Evolutionary conservation across 164 flowering plant species (phyloP), one percentile per base, ranked within the genome.

Genomic region (Kingdonia uniflora): DNA sequence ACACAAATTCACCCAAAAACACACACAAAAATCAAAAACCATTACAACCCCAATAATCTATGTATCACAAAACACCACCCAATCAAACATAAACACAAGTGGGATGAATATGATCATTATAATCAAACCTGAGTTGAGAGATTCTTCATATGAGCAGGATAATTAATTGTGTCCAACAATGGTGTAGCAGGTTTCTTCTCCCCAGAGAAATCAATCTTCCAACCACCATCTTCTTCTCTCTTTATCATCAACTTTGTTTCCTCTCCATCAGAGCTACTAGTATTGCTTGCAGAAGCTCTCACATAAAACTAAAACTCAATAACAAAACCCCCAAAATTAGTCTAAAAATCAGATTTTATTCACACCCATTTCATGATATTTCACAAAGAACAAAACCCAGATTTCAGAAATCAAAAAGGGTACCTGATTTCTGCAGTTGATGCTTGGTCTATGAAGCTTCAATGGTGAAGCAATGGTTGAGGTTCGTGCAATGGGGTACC

Each of bases 91-190:
- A n/a, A 44, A 5, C 29, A 20, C 8, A 3, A 20, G 5, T 21
- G n/a, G 12, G 23, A 23, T 22, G 6, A 24, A n/a, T 7, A 24
- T 33, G 6, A 52, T n/a, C 8, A 14, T 19, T 1, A 29, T 5
- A 17, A 6, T 6, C 12, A 12, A 62, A 82, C 97, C 77, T 74
- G 65, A 11, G 61, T 55, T 5, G 89, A 75, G 6, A 91, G 80
- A 63, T 85, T 85, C 75, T 83, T 90, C 92, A 87, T 81, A 51
- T 87, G 92, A 22, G 60, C 51, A 8, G 97, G 97, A 62, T 70
- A 81, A 57, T 79, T 85, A 60, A 91, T 66, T 11, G 89, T 87
- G 58, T 87, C 95, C 62, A 91, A 62, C 54, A 91, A 68, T 17
- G 97, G 97, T 0, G 97, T 91, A 1, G 57, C 54, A 1, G 92